Conservation (phyloP, 164 flowering plant species). For the grape (Vitis vinifera) region DNA sequence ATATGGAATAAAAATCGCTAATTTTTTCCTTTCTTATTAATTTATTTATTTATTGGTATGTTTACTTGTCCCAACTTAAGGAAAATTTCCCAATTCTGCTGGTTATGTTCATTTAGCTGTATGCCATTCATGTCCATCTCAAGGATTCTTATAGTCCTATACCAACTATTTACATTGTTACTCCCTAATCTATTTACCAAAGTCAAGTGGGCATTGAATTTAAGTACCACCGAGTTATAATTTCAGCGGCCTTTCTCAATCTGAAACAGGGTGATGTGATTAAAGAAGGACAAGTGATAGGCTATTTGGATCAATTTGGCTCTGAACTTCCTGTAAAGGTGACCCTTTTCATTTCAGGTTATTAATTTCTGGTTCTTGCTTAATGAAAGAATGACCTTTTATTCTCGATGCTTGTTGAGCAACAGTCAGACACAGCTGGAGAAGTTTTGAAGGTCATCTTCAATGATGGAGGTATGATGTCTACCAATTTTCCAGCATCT, state of each 20-base stretch:
- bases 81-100: too few species aligned
- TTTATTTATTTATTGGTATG: too few species aligned
- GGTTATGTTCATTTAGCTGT: too few species aligned
- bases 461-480: conserved; percentile 69
- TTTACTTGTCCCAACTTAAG: too few species aligned
- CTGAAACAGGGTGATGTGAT: conserved; percentile 69
- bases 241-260: neutral
- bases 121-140: too few species aligned
- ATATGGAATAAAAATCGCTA: too few species aligned
- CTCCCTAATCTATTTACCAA: too few species aligned
- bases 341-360: neutral
- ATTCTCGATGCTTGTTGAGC: conserved; percentile 27
- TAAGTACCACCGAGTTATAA: neutral
- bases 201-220: too few species aligned
- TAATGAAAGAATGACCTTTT: neutral
- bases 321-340: conserved; percentile 82
- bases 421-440: conserved; percentile 90
- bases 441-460: conserved; percentile 74
- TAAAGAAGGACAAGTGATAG: conserved; percentile 87
- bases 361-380: neutral
- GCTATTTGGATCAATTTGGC: conserved; percentile 88
- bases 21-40: too few species aligned
- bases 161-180: too few species aligned
- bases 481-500: neutral
- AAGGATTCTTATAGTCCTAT: too few species aligned